A percentile compares a stretch with the other conserved stretches of the same genome.
Evolutionary conservation across 2,329 filamentous ascomycete species (phyloP).

Genomic region (Nothophaeocryptopus gaeumannii): DNA sequence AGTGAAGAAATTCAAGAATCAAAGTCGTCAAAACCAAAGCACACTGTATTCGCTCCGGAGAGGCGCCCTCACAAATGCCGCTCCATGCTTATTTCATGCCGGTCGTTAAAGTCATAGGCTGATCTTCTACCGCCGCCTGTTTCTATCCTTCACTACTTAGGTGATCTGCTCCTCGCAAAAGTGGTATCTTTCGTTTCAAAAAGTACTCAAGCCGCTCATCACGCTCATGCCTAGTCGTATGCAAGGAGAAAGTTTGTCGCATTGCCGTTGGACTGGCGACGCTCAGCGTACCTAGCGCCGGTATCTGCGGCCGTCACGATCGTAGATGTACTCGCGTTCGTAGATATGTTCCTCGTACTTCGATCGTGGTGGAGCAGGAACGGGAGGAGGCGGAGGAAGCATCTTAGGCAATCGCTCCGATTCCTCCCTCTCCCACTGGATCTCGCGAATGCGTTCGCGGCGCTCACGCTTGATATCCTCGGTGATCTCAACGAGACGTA

Average conservation of each 20-base stretch:
- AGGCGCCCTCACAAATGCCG: conserved; percentile 5
- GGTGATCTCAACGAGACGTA: conserved; percentile 76
- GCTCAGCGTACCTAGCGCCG: conserved; percentile 10
- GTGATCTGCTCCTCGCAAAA: neutral
- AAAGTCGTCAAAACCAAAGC: neutral
- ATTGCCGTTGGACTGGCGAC: no score
- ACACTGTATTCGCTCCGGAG: neutral
- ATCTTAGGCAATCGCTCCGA: conserved; percentile 49
- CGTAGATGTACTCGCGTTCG: conserved; percentile 67
- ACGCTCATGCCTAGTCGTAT: neutral
- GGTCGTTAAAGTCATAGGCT: conserved; percentile 7
- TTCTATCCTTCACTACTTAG: conserved; percentile 1
- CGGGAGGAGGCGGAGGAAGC: conserved; percentile 41
- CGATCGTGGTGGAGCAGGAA: conserved; percentile 37
- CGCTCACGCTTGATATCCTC: conserved; percentile 72
- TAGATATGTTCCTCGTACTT: conserved; percentile 63
- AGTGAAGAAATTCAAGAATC: neutral
- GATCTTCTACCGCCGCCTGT: neutral
- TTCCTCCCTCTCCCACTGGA: conserved; percentile 59
- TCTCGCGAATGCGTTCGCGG: conserved; percentile 56
- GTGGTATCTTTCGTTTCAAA: conserved; percentile 1
- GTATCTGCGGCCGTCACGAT: conserved; percentile 39
- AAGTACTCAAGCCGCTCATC: neutral
- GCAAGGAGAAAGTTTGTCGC: neutral
- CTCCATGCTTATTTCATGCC: conserved; percentile 4